A percentile compares a stretch with the other conserved stretches of the same genome.
phyloP scores from a whole-genome alignment of 2,329 filamentous ascomycete species.

The Trichoderma hamatum region DNA sequence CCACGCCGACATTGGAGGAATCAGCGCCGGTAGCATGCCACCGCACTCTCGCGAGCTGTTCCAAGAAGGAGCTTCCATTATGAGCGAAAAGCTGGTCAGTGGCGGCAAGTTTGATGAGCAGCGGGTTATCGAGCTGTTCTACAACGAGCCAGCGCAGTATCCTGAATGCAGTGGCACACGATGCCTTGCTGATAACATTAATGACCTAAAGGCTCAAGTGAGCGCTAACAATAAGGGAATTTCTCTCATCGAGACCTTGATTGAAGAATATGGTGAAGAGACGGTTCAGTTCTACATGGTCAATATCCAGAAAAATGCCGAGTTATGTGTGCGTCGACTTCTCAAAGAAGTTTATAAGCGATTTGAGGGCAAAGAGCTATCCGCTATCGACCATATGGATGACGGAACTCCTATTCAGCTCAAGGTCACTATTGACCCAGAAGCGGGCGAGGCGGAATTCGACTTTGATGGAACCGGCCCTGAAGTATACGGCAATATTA shows the following conservation, averaged over 20 bases:
- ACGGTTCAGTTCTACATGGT: constrained; percentile 85
- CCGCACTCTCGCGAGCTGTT: constrained; percentile 68
- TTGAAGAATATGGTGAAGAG: constrained; percentile 75
- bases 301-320: constrained; percentile 78
- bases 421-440: constrained; percentile 72
- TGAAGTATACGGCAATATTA: constrained; percentile 79
- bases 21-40: constrained; percentile 80
- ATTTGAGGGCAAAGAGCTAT: constrained; percentile 71
- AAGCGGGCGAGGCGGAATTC: constrained; percentile 77
- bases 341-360: constrained; percentile 71
- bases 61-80: constrained; percentile 66
- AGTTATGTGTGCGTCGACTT: constrained; percentile 71
- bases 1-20: constrained; percentile 84
- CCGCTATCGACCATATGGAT: constrained; percentile 80
- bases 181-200: constrained; percentile 79
- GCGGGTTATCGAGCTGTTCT: constrained; percentile 71
- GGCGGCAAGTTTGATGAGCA: constrained; percentile 78
- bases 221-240: constrained; percentile 86
- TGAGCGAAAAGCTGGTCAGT: constrained; percentile 71
- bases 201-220: constrained; percentile 81
- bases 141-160: constrained; percentile 73
- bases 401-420: constrained; percentile 78
- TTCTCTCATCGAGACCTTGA: constrained; percentile 73
- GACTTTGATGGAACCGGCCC: constrained; percentile 80
- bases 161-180: constrained; percentile 77